Conservation (phyloP, 768 basidiomycete species). For the Leccinum variicolor region DNA sequence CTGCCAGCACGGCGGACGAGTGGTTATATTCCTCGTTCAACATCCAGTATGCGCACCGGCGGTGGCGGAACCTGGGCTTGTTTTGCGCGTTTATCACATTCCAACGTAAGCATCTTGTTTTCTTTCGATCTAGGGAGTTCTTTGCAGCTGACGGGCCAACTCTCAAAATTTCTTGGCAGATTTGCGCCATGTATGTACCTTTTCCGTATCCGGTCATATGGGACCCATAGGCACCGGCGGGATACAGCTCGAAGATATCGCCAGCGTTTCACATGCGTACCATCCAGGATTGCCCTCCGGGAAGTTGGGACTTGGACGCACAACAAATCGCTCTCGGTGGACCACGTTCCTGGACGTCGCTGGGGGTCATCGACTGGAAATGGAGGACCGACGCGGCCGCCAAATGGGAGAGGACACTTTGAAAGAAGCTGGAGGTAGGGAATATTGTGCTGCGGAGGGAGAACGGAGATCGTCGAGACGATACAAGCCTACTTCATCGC, state of each 20-base stretch:
- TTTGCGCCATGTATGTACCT: conserved; percentile 47
- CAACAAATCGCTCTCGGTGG: conserved; percentile 39
- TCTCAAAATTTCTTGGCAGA: conserved; percentile 28
- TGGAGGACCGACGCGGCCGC: conserved; percentile 67
- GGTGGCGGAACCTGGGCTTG: conserved; percentile 48
- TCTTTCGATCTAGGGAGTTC: background rate
- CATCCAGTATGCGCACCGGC: conserved; percentile 51
- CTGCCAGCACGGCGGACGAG: conserved; percentile 53
- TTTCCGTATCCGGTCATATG: conserved; percentile 43
- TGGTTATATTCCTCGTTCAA: conserved; percentile 48
- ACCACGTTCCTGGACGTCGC: conserved; percentile 54
- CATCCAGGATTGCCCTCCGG: conserved; percentile 43
- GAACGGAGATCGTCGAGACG: conserved; percentile 97
- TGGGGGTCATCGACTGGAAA: conserved; percentile 81
- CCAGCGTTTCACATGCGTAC: conserved; percentile 62
- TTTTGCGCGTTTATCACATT: conserved; percentile 41
- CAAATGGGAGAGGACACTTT: conserved; percentile 91
- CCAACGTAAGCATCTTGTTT: conserved; percentile 40
- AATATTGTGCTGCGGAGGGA: conserved; percentile 88
- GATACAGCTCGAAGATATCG: conserved; percentile 64
- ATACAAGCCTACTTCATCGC: conserved; percentile 97
- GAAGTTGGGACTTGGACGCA: conserved; percentile 33
- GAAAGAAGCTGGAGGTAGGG: conserved; percentile 98
- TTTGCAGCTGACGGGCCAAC: background rate
- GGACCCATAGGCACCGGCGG: conserved; percentile 41